These are phyloP conservation scores for Nitzschia putrida DNA, from an alignment of 108 stramenopile species.

Conservation along the genomic window DNA sequence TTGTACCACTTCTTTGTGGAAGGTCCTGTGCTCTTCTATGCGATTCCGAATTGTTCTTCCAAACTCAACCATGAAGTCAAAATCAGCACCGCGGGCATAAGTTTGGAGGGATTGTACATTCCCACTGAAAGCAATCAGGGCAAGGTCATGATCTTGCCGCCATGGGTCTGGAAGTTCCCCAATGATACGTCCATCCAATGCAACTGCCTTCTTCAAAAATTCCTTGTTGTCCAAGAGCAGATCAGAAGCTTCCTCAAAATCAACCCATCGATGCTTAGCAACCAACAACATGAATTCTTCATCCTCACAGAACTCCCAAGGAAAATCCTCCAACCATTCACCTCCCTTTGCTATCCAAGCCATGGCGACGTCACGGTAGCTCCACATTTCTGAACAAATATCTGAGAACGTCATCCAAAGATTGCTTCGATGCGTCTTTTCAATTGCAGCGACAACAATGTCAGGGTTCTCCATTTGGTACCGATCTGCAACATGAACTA, in stretches of 20 bases:
- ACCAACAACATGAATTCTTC: slow-evolving; percentile 26
- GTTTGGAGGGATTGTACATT: slow-evolving; percentile 19
- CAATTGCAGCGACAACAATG: slow-evolving; percentile 21
- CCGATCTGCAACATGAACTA: slow-evolving; percentile 2
- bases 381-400: slow-evolving; percentile 26
- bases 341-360: slow-evolving; percentile 29
- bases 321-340: slow-evolving; percentile 33
- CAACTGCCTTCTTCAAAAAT: slow-evolving; percentile 34
- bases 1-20: background rate
- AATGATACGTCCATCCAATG: slow-evolving; percentile 30
- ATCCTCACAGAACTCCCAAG: slow-evolving; percentile 25
- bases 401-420: slow-evolving; percentile 15
- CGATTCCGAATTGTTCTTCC: slow-evolving; percentile 12
- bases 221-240: slow-evolving; percentile 27
- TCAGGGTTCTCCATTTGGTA: slow-evolving; percentile 27
- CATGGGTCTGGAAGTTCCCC: slow-evolving; percentile 4
- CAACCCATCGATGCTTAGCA: slow-evolving; percentile 24
- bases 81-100: slow-evolving; percentile 26
- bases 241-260: slow-evolving; percentile 29
- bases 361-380: slow-evolving; percentile 12
- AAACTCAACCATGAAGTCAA: slow-evolving; percentile 31
- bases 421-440: slow-evolving; percentile 4
- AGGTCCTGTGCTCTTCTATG: slow-evolving; percentile 3
- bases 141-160: slow-evolving; percentile 25
- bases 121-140: slow-evolving; percentile 6